These are phyloP conservation scores for Tuber borchii DNA, from an alignment of 495 filamentous ascomycete genomes.

Conservation along the genomic window DNA sequence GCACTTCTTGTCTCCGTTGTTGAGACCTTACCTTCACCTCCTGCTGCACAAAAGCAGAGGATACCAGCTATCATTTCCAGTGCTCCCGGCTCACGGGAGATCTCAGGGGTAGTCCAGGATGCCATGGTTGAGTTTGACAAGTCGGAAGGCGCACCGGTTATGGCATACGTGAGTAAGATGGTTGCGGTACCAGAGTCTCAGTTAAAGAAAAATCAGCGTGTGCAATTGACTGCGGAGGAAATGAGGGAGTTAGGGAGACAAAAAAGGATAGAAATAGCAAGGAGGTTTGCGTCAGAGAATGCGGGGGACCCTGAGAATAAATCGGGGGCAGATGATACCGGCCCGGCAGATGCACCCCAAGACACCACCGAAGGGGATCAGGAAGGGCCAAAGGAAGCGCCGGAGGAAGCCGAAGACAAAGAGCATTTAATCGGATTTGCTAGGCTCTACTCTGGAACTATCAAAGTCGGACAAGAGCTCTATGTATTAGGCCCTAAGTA, in stretches of 20 bases:
- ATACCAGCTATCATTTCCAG: conserved; percentile 69
- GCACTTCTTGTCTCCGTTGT: conserved; percentile 87
- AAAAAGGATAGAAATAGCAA: conserved; percentile 79
- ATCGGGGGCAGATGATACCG: conserved; percentile 23
- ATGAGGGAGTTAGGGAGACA: conserved; percentile 78
- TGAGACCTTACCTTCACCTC: conserved; percentile 84
- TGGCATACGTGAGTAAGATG: conserved; percentile 98
- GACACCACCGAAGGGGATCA: conserved; percentile 48
- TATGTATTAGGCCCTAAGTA: conserved; percentile 93
- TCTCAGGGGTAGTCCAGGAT: conserved; percentile 61
- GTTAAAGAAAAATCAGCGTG: conserved; percentile 68
- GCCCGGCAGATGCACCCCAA: conserved; percentile 50
- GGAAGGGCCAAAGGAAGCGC: conserved; percentile 37
- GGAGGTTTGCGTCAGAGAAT: conserved; percentile 47
- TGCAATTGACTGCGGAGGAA: conserved; percentile 73
- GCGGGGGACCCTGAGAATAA: conserved; percentile 2
- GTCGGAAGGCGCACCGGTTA: conserved; percentile 62
- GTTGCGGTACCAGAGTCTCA: conserved; percentile 89
- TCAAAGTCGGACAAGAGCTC: conserved; percentile 81
- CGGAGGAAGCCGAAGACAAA: conserved; percentile 56
- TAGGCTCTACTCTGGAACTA: conserved; percentile 80
- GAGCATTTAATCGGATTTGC: conserved; percentile 95
- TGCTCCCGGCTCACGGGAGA: conserved; percentile 68
- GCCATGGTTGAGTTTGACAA: conserved; percentile 78
- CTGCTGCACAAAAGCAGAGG: conserved; percentile 70